phyloP scores from a whole-genome alignment of 2,329 filamentous ascomycete species.

The Penicillium sp. region DNA sequence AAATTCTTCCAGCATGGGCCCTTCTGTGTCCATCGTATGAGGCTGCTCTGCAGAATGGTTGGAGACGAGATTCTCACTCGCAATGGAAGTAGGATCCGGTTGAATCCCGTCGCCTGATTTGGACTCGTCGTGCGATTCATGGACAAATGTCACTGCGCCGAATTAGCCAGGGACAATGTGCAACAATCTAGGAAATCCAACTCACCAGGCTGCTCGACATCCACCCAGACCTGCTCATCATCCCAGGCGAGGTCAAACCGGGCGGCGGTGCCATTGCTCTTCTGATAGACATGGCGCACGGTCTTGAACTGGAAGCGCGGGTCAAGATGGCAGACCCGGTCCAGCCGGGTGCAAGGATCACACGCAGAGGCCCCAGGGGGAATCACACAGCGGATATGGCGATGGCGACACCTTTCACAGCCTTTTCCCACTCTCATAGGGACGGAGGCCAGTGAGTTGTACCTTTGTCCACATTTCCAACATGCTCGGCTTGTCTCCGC shows the following conservation, averaged over 20 bases:
- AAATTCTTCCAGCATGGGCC: neutral
- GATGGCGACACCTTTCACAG: constrained; percentile 41
- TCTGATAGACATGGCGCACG: constrained; percentile 40
- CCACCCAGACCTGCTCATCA: constrained; percentile 37
- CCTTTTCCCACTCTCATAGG: constrained; percentile 39
- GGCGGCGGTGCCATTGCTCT: constrained; percentile 28
- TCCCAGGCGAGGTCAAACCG: constrained; percentile 38
- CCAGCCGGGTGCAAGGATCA: constrained; percentile 33
- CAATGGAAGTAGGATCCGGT: neutral
- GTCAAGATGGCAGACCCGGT: constrained; percentile 35
- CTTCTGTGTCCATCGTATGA: neutral
- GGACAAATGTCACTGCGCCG: constrained; percentile 32
- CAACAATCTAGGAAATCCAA: neutral
- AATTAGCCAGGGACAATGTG: neutral
- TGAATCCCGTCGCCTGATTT: neutral
- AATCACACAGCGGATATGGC: constrained; percentile 40
- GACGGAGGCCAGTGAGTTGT: neutral
- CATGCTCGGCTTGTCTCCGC: neutral
- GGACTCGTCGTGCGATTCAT: constrained; percentile 26
- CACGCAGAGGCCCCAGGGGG: constrained; percentile 33
- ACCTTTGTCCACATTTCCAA: neutral
- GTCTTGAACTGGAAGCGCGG: constrained; percentile 39
- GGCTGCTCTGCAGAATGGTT: neutral
- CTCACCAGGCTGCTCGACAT: constrained; percentile 33
- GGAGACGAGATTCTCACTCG: neutral